These are phyloP conservation scores for Pyrrhoderma lamaoense DNA, from an alignment of 1,284 basidiomycete genomes.

Conservation along the genomic window DNA sequence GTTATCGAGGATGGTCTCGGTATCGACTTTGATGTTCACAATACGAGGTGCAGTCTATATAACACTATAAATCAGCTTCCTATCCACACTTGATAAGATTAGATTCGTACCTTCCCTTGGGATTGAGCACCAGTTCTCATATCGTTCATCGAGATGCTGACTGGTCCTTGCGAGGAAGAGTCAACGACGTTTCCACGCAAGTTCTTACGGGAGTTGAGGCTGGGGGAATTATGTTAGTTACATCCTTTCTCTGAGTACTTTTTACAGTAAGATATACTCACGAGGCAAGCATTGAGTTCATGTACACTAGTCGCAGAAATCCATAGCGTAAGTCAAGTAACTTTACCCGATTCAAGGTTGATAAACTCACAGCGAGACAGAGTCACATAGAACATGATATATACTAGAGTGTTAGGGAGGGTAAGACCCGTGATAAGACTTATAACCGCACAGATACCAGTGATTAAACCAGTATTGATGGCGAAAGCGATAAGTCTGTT, in stretches of 20 bases:
- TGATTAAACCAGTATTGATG: slow-evolving; percentile 20
- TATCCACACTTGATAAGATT: neutral
- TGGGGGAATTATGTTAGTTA: neutral
- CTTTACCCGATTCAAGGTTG: too few relatives aligned
- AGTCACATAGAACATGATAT: slow-evolving; percentile 10
- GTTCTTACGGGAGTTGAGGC: slow-evolving; percentile 6
- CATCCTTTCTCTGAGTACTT: neutral
- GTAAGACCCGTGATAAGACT: slow-evolving; percentile 4
- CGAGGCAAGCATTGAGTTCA: slow-evolving; percentile 9
- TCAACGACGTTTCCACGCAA: neutral
- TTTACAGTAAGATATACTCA: neutral
- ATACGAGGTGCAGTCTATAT: neutral
- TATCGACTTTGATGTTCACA: slow-evolving; percentile 12
- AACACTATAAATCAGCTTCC: neutral
- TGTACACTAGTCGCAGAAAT: slow-evolving; percentile 6
- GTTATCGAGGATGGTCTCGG: slow-evolving; percentile 10
- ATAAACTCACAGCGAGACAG: slow-evolving; percentile 2
- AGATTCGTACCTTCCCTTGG: neutral
- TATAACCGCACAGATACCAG: slow-evolving; percentile 8
- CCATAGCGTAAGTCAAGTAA: too few relatives aligned
- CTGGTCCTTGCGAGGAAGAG: neutral
- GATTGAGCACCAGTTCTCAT: slow-evolving; percentile 2
- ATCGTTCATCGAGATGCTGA: slow-evolving; percentile 3
- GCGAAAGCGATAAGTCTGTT: slow-evolving; percentile 13
- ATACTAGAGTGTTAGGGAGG: slow-evolving; percentile 9